Percentiles rank a stretch among this genome's conserved stretches.
phyloP scores from a whole-genome alignment of 2,329 filamentous ascomycete species.

The Phaeosphaeriaceae sp. region DNA sequence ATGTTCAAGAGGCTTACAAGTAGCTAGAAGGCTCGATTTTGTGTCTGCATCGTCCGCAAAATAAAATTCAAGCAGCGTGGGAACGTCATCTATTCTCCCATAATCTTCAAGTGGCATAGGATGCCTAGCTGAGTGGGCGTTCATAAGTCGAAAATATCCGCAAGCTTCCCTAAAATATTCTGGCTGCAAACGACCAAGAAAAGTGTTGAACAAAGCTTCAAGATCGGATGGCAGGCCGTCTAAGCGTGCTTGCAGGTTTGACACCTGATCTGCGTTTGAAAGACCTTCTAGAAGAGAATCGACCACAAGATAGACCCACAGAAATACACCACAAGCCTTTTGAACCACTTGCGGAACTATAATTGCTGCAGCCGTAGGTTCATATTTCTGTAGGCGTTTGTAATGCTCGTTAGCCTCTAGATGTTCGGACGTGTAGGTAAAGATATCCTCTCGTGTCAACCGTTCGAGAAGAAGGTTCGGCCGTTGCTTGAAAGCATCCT shows the following conservation, averaged over 20 bases:
- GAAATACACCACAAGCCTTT: slow-evolving; percentile 24
- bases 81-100: too few relatives aligned
- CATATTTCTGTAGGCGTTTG: slow-evolving; percentile 19
- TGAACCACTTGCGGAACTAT: slow-evolving; percentile 7
- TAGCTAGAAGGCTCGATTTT: neutral
- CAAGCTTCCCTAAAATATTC: slow-evolving; percentile 14
- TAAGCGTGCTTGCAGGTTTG: slow-evolving; percentile 12
- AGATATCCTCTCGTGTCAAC: slow-evolving; percentile 30
- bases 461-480: slow-evolving; percentile 31
- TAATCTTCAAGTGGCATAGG: too few relatives aligned
- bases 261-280: slow-evolving; percentile 9
- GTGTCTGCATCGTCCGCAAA: slow-evolving; percentile 3
- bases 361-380: slow-evolving; percentile 24
- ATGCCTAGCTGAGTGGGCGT: too few relatives aligned
- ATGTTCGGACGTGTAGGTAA: neutral
- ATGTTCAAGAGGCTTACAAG: neutral
- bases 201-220: slow-evolving; percentile 16
- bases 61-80: slow-evolving; percentile 1
- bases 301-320: slow-evolving; percentile 26
- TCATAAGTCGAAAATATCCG: slow-evolving; percentile 11
- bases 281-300: slow-evolving; percentile 15
- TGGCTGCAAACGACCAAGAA: slow-evolving; percentile 13
- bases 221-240: slow-evolving; percentile 16
- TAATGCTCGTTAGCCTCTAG: slow-evolving; percentile 3
- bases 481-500: slow-evolving; percentile 24